Conservation (phyloP, 2,329 filamentous ascomycete genomes). For the Colletotrichum scovillei region DNA sequence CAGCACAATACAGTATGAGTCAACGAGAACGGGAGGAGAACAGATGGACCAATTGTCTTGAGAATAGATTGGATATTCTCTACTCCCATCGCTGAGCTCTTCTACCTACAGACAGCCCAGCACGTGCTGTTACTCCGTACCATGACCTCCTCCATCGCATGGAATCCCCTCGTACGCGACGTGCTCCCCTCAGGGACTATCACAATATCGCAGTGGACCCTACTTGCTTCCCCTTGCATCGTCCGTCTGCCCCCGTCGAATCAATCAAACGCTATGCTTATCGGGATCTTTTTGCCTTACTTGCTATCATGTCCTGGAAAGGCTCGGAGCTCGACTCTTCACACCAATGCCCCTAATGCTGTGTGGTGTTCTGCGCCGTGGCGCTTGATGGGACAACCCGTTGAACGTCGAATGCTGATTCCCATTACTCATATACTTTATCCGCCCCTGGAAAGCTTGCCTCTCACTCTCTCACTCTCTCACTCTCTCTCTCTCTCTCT, state of each 20-base stretch:
- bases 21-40: background rate
- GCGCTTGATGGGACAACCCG: background rate
- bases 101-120: background rate
- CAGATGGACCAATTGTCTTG: background rate
- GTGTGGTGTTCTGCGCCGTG: background rate
- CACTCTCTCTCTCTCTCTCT: background rate
- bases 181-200: background rate
- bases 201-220: background rate
- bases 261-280: conserved; percentile 33
- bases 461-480: background rate
- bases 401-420: background rate
- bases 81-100: background rate
- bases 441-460: background rate
- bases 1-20: conserved; percentile 1
- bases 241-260: background rate
- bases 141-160: too few relatives aligned
- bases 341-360: background rate
- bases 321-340: background rate
- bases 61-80: background rate
- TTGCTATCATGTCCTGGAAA: background rate
- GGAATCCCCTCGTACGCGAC: background rate
- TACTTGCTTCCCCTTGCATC: background rate
- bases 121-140: background rate
- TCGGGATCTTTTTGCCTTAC: conserved; percentile 18
- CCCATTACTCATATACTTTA: background rate